phyloP scores from a whole-genome alignment of 2,329 filamentous ascomycete genomes.

The Acrocalymma vagum region DNA sequence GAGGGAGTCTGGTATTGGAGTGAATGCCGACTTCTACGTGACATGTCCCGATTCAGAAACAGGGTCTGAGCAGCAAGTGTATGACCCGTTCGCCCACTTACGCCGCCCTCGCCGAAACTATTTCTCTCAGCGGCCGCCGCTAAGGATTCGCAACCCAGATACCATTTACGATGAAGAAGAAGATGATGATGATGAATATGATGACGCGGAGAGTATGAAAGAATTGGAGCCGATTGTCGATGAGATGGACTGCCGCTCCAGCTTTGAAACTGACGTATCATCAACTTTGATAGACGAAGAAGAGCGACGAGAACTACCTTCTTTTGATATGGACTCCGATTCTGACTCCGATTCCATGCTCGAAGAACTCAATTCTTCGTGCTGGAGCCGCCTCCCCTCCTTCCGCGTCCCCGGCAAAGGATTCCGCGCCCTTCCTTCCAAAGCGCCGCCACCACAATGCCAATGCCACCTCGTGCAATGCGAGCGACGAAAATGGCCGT shows the following conservation, averaged over 20 bases:
- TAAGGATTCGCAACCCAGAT: constrained; percentile 33
- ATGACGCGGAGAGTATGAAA: constrained; percentile 15
- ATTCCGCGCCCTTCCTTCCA: background rate
- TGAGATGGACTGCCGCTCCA: constrained; percentile 9
- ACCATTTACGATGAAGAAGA: constrained; percentile 23
- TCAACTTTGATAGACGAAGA: constrained; percentile 29
- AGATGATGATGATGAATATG: constrained; percentile 18
- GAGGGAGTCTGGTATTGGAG: constrained; percentile 20
- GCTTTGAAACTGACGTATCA: constrained; percentile 24
- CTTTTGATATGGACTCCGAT: constrained; percentile 2
- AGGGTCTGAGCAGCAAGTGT: constrained; percentile 1
- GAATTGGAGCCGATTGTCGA: constrained; percentile 15
- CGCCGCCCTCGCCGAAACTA: constrained; percentile 13
- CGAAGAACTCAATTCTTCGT: constrained; percentile 11
- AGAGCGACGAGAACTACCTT: constrained; percentile 1
- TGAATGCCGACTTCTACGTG: constrained; percentile 24
- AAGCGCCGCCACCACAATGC: constrained; percentile 9
- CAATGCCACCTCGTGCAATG: constrained; percentile 25
- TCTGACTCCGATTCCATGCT: constrained; percentile 9
- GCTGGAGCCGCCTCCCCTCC: constrained; percentile 2
- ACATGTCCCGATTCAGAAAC: constrained; percentile 25
- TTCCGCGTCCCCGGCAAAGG: constrained; percentile 2
- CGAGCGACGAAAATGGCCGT: constrained; percentile 17
- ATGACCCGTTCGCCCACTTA: constrained; percentile 35
- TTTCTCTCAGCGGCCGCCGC: constrained; percentile 9